Evolutionary conservation across 192 early-diverging fungal genomes (phyloP).

Genomic region (Rhizophagus clarus): DNA sequence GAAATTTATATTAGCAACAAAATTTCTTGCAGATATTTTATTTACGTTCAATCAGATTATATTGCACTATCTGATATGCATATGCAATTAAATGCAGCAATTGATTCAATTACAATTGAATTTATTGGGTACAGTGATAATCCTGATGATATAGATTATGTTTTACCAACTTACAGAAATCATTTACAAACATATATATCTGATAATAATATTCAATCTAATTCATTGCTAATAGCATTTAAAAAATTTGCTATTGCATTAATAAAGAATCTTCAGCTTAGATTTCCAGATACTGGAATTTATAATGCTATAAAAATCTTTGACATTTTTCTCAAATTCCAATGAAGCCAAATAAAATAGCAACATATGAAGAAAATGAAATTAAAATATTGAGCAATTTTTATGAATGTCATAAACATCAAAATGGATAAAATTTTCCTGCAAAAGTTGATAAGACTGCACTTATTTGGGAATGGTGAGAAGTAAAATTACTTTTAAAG

Average conservation of each 20-base stretch:
- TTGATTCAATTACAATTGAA: constrained; percentile 15
- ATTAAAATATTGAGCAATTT: background rate
- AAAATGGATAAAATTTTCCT: background rate
- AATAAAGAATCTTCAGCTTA: background rate
- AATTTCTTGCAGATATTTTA: constrained; percentile 16
- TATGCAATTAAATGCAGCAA: constrained; percentile 5
- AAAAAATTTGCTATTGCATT: constrained; percentile 6
- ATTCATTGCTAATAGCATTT: background rate
- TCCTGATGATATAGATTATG: background rate
- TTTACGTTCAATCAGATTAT: constrained; percentile 13
- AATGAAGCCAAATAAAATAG: background rate
- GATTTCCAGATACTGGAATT: constrained; percentile 6
- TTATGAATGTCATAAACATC: background rate
- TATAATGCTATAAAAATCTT: constrained; percentile 22
- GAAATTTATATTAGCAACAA: constrained; percentile 14
- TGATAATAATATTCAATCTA: background rate
- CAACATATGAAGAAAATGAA: background rate
- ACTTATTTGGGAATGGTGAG: background rate
- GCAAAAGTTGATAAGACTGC: background rate
- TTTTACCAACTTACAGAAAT: background rate
- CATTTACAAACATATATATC: background rate
- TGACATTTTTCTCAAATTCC: constrained; percentile 14
- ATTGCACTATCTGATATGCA: constrained; percentile 10
- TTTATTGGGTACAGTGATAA: background rate
- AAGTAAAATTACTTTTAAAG: background rate